Conservation (phyloP, 1,284 basidiomycete genomes). For the Boletellus deceptivus region DNA sequence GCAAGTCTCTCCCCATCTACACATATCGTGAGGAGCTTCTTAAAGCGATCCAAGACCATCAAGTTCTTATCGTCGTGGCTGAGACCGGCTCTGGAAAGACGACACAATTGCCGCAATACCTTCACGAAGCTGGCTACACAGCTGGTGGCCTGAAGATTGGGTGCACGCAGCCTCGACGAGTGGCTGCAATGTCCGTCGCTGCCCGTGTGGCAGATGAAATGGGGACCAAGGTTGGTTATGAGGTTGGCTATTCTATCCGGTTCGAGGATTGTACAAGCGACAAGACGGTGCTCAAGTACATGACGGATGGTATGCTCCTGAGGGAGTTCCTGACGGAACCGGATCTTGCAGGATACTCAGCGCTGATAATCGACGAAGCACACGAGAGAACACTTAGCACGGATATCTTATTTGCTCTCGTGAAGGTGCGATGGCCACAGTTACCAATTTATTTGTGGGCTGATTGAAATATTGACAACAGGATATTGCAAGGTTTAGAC, state of each 20-base stretch:
- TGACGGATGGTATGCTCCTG: slow-evolving; percentile 98
- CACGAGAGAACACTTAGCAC: slow-evolving; percentile 95
- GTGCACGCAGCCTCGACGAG: slow-evolving; percentile 97
- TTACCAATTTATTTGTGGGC: slow-evolving; percentile 11
- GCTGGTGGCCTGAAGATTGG: slow-evolving; percentile 87
- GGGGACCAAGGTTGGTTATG: slow-evolving; percentile 93
- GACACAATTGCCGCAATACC: slow-evolving; percentile 96
- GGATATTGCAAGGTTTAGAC: slow-evolving; percentile 97
- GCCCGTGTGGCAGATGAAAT: slow-evolving; percentile 99
- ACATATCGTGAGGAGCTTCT: slow-evolving; percentile 84
- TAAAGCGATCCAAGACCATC: slow-evolving; percentile 86
- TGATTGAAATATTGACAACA: slow-evolving; percentile 32
- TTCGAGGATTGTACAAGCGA: slow-evolving; percentile 99
- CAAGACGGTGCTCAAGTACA: slow-evolving; percentile 96
- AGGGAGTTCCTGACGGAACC: slow-evolving; percentile 96
- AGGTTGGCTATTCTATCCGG: slow-evolving; percentile 98
- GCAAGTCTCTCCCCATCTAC: slow-evolving; percentile 90
- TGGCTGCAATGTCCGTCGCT: slow-evolving; percentile 99
- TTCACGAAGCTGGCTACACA: slow-evolving; percentile 97
- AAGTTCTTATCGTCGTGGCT: slow-evolving; percentile 89
- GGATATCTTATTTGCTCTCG: slow-evolving; percentile 93
- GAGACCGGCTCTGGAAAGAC: slow-evolving; percentile 98
- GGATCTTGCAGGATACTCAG: slow-evolving; percentile 89
- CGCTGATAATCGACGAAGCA: slow-evolving; percentile 94
- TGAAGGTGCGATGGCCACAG: slow-evolving; percentile 72